Percentiles rank a stretch among this genome's conserved stretches.
phyloP scores from a whole-genome alignment of 805 yeast genomes.

The Metschnikowia kunwiensis region DNA sequence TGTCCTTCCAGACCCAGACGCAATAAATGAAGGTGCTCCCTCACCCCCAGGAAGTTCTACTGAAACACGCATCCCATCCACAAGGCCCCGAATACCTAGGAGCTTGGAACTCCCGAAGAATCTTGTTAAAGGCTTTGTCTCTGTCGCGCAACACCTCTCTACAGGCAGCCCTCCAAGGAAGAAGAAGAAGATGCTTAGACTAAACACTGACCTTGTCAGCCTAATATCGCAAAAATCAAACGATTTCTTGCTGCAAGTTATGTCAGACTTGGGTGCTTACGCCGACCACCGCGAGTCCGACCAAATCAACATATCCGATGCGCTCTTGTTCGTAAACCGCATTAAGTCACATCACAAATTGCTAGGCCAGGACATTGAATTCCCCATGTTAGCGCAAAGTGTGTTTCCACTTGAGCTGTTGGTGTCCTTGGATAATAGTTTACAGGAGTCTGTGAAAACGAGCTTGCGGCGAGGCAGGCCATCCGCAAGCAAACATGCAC shows the following conservation, averaged over 20 bases:
- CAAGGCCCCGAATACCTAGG: no score
- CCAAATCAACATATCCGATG: constrained; percentile 33
- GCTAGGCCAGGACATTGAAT: constrained; percentile 20
- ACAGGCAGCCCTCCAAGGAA: constrained; percentile 6
- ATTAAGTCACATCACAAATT: constrained; percentile 22
- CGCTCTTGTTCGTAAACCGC: constrained; percentile 32
- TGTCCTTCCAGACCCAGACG: neutral
- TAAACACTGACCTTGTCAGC: constrained; percentile 16
- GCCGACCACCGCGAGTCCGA: constrained; percentile 32
- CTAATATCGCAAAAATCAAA: constrained; percentile 30
- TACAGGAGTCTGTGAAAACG: constrained; percentile 15
- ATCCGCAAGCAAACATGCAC: no score
- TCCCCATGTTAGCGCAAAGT: constrained; percentile 32
- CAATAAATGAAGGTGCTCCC: no score
- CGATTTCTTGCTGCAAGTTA: constrained; percentile 28
- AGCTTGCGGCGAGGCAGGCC: no score
- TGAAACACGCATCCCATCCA: no score
- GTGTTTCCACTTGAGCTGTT: constrained; percentile 37
- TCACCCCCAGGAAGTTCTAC: no score
- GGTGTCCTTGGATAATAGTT: constrained; percentile 30
- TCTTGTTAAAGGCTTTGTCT: constrained; percentile 13
- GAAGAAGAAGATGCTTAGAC: constrained; percentile 1
- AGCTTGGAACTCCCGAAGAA: constrained; percentile 3
- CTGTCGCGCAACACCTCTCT: constrained; percentile 15
- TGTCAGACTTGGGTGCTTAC: constrained; percentile 35